Conservation (phyloP, 2,329 filamentous ascomycete species). For the Aspergillus alliaceus region DNA sequence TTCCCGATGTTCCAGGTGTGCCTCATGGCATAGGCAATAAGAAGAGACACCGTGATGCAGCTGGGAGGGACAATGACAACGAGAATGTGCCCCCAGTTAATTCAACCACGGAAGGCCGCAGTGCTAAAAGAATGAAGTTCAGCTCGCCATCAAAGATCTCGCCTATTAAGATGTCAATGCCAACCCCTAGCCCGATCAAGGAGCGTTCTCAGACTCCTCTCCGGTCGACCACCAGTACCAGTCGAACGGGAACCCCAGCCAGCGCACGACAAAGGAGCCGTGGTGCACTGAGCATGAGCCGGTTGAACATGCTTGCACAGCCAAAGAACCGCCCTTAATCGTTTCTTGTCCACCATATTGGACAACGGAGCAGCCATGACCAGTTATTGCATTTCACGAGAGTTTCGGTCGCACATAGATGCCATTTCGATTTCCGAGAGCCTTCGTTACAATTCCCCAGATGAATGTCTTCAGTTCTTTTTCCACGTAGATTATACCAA, state of each 20-base stretch:
- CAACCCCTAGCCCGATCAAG: conserved; percentile 36
- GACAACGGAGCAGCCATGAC: background rate
- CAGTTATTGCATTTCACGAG: conserved; percentile 4
- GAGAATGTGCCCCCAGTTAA: conserved; percentile 35
- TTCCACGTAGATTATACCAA: background rate
- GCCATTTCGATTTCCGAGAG: background rate
- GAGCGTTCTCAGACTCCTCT: conserved; percentile 33
- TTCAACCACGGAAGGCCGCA: conserved; percentile 27
- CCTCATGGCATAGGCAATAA: conserved; percentile 43
- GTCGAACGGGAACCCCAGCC: conserved; percentile 27
- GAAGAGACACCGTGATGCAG: conserved; percentile 37
- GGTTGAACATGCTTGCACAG: conserved; percentile 49
- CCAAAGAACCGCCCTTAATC: conserved; percentile 42
- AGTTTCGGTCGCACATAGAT: conserved; percentile 9
- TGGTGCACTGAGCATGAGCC: conserved; percentile 44
- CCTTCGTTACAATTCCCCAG: background rate
- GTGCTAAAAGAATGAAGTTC: conserved; percentile 37
- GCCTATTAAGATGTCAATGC: background rate
- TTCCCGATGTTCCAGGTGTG: conserved; percentile 22
- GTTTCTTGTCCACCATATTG: background rate
- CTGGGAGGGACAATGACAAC: conserved; percentile 29
- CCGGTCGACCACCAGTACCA: conserved; percentile 19
- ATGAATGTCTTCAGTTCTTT: conserved; percentile 4
- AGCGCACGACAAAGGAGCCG: conserved; percentile 31
- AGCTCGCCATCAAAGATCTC: conserved; percentile 21